Conservation (phyloP, 306 rosid genomes). For the Cicer arietinum region DNA sequence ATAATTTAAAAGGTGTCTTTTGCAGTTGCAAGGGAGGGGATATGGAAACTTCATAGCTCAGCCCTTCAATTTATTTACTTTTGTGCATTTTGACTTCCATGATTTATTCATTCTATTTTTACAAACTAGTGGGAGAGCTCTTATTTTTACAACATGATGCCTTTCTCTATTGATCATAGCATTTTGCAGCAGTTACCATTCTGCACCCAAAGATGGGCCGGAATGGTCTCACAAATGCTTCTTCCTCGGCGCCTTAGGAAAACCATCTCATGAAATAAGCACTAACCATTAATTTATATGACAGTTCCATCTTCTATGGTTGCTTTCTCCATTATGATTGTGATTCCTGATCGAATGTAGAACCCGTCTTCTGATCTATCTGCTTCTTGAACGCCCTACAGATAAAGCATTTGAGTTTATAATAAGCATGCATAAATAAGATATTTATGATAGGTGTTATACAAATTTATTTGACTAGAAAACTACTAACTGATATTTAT, state of each 20-base stretch:
- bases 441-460: conserved; percentile 1
- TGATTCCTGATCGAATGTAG: conserved; percentile 84
- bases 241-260: conserved; percentile 20
- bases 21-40: conserved; percentile 1
- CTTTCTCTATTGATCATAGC: conserved; percentile 41
- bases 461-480: neutral
- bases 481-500: neutral
- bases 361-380: conserved; percentile 85
- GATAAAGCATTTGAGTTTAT: conserved; percentile 19
- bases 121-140: conserved; percentile 44
- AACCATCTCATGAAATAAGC: conserved; percentile 13
- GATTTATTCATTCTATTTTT: conserved; percentile 38
- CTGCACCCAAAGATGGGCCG: conserved; percentile 5
- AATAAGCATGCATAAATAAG: conserved; percentile 2
- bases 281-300: conserved; percentile 51
- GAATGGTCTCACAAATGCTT: conserved; percentile 25
- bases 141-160: conserved; percentile 48
- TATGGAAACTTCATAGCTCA: conserved; percentile 15
- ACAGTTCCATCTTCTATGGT: conserved; percentile 71
- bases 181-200: conserved; percentile 28
- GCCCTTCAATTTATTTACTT: conserved; percentile 49
- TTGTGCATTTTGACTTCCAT: conserved; percentile 35
- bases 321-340: conserved; percentile 75
- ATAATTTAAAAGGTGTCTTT: conserved; percentile 5
- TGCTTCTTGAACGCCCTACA: conserved; percentile 84